Evolutionary conservation across 441 rosid species (phyloP), one percentile per base, ranked within the genome.

Genomic region (Pelargonium australe): DNA sequence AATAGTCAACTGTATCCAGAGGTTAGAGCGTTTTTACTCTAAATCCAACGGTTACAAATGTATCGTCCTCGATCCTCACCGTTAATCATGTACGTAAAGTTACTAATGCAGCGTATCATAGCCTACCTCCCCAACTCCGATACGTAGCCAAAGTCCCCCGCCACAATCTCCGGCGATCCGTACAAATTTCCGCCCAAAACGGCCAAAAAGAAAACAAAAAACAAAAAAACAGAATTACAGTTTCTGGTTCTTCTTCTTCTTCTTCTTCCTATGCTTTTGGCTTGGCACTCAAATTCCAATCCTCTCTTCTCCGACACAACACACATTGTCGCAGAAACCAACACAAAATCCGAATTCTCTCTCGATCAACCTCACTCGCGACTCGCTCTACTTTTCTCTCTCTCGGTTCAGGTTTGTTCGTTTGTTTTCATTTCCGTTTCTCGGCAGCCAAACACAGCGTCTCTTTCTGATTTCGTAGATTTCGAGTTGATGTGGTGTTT

Each of bases 391-490:
- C 8, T 37, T 37, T 37, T 37, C 41, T 37, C 41, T 20, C 7
- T 44, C 49, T 44, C 31, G 63, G 28, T 19, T 58, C 63, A 58
- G 63, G 31, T 58, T 4, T 19, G 31, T 58, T 7, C 17, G 63
- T 58, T 11, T 19, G 31, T 58, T 7, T 58, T 44, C 49, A 9
- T 44, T 44, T 44, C 13, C 10, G 0, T 58, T 19, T 58, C 63
- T 58, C 63, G 63, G 63, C 63, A 20, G 63, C 63, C 63, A 58
- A 58, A 58, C 63, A 17, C 28, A 1, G 8, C 25, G 23, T 20
- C 23, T 20, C 23, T 20, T 20, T 20, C 23, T 20, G 23, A 20
- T 20, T 20, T 20, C 23, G 23, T 20, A 20, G 23, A 20, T 20
- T 20, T 20, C 23, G 23, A 20, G 23, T 20, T 20, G 23, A 20